Percentiles rank a stretch among this genome's conserved stretches.
phyloP scores from a whole-genome alignment of 2,329 filamentous ascomycete species.

The Fusarium nurragi region DNA sequence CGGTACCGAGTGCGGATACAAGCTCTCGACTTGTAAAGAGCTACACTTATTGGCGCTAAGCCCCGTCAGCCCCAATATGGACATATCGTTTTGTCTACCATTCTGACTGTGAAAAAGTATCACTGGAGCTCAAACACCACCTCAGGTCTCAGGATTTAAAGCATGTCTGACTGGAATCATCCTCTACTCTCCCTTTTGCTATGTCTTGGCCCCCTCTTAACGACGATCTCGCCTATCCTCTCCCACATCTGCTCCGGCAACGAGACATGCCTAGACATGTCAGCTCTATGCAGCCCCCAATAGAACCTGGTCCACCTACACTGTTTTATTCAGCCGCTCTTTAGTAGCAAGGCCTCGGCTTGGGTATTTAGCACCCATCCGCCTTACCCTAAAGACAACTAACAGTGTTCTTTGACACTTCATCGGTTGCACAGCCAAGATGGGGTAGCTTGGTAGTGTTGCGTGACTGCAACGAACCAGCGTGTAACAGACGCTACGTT shows the following conservation, averaged over 20 bases:
- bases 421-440: not conserved
- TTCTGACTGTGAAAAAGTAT: not conserved
- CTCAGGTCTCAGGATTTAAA: not conserved
- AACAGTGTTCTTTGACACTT: not conserved
- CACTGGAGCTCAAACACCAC: no score
- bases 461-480: conserved; percentile 6
- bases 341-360: not conserved
- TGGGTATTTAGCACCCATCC: not conserved
- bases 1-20: no score
- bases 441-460: no score
- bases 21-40: conserved; percentile 14
- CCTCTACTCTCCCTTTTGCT: not conserved
- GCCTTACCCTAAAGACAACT: conserved; percentile 3
- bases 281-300: no score
- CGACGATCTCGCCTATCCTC: conserved; percentile 9
- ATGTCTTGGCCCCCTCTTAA: conserved; percentile 1
- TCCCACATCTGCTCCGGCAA: not conserved
- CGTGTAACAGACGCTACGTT: not conserved
- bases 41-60: conserved; percentile 27
- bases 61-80: conserved; percentile 32
- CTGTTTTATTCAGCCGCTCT: not conserved
- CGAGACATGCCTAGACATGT: conserved; percentile 5
- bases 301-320: not conserved
- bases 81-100: not conserved
- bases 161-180: not conserved